phyloP scores from a whole-genome alignment of 768 basidiomycete genomes.

The Heimioporus sp. region DNA sequence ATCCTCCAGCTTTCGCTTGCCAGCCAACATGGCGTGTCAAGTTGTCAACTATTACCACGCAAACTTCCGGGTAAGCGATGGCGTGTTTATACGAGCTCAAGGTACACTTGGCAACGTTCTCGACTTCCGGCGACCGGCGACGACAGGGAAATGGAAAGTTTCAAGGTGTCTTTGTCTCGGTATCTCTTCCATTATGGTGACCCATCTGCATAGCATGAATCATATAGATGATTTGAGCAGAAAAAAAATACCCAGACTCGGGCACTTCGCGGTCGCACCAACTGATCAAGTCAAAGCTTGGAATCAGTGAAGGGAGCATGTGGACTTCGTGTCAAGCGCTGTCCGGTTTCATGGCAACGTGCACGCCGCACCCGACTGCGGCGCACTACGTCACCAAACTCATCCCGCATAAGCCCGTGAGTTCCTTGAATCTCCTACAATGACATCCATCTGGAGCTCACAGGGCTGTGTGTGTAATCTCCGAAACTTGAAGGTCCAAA shows the following conservation, averaged over 20 bases:
- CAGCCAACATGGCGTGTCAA: not conserved
- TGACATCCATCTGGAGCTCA: conserved; percentile 6
- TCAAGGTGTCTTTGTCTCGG: not conserved
- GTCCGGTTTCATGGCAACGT: conserved; percentile 1
- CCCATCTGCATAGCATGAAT: too few relatives aligned
- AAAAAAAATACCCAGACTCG: too few relatives aligned
- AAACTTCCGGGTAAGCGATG: conserved; percentile 6
- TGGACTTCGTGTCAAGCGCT: too few relatives aligned
- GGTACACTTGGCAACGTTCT: not conserved
- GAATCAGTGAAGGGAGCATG: too few relatives aligned
- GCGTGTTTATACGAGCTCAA: too few relatives aligned
- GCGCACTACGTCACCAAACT: not conserved
- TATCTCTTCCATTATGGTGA: not conserved
- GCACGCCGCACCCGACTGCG: not conserved
- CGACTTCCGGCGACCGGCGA: conserved; percentile 16
- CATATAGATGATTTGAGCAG: too few relatives aligned
- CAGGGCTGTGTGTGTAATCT: conserved; percentile 23
- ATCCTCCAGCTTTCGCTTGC: conserved; percentile 18
- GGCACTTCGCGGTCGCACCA: not conserved
- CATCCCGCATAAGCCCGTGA: not conserved
- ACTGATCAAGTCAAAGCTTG: not conserved
- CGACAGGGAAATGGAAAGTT: conserved; percentile 3
- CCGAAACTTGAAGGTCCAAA: conserved; percentile 6
- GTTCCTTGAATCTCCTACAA: conserved; percentile 6
- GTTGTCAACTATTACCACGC: not conserved